A percentile compares a stretch with the other conserved stretches of the same genome.
Conservation (phyloP, 257 asterid species). For the Osmanthus fragrans region DNA sequence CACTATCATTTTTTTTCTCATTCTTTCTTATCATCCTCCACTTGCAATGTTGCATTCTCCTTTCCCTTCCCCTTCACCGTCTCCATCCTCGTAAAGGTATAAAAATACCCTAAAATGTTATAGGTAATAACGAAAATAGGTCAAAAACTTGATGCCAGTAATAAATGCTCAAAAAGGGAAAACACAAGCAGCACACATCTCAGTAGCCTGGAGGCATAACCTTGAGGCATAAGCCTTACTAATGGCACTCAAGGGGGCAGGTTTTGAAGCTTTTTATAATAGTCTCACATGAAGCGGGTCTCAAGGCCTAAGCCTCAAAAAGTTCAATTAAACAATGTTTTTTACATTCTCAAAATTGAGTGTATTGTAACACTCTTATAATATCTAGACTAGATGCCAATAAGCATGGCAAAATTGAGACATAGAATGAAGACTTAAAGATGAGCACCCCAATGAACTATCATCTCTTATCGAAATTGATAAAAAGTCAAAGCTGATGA, state of each 20-base stretch:
- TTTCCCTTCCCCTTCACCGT: background rate
- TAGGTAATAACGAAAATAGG: background rate
- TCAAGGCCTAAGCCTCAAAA: background rate
- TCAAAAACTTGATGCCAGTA: background rate
- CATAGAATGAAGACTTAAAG: background rate
- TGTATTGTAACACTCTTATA: background rate
- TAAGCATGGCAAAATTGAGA: background rate
- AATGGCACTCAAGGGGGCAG: background rate
- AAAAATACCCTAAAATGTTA: background rate
- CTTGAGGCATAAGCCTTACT: background rate
- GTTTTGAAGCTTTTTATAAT: background rate
- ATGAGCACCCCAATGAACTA: constrained; percentile 7
- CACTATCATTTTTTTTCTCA: too few species aligned
- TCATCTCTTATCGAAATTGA: constrained; percentile 15
- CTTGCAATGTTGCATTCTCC: background rate
- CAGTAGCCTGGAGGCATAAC: background rate
- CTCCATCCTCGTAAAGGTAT: background rate
- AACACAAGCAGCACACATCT: background rate
- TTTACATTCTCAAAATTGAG: background rate
- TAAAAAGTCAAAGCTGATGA: constrained; percentile 1
- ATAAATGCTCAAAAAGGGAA: background rate
- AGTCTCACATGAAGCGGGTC: background rate
- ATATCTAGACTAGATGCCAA: background rate
- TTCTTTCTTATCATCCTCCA: background rate
- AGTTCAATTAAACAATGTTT: background rate